Evolutionary conservation across 1,139 yeast species (phyloP), one percentile per base, ranked within the genome.

Genomic region (Chernovozyma sophiae-reginae): DNA sequence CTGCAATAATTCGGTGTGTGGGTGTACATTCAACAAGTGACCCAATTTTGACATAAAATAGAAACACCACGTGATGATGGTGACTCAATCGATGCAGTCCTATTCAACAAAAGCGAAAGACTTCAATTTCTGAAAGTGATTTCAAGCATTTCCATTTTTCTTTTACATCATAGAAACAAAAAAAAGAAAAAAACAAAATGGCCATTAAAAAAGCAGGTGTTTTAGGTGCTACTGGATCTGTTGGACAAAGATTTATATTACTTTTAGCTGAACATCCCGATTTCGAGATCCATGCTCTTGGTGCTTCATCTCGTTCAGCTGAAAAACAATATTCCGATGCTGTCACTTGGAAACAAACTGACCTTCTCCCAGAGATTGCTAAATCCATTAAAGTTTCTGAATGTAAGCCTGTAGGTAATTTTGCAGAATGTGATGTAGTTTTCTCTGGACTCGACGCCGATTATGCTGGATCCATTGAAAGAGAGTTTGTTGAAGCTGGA

Each of bases 221-320:
- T 51, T 72, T 92, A 47, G 98, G 98, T 37, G 97, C 97, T 49
- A 90, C 97, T 17, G 98, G 97, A 35, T 83, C 96, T 30, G 99
- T 92, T 32, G 99, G 99, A 38, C 99, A 92, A 65, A 77, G 98
- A 53, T 92, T 92, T 58, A 90, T 92, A 46, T 72, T 90, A 39
- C 72, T 92, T 38, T 73, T 92, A 46, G 77, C 90, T 2, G 68
- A 85, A 44, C 97, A 92, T 58, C 97, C 97, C 25, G 87, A 87
- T 44, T 89, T 94, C 53, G 89, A 86, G 58, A 65, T 92, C 39
- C 74, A 78, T 42, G 94, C 80, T 5, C 72, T 92, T 44, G 98
- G 98, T 44, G 99, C 99, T 4, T 87, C 97, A 17, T 58, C 86
- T 25, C 79, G 97, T 57, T 87, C 97, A 16, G 96, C 97, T 14